phyloP scores from a whole-genome alignment of 2,329 filamentous ascomycete genomes.

The Sphaceloma murrayae region DNA sequence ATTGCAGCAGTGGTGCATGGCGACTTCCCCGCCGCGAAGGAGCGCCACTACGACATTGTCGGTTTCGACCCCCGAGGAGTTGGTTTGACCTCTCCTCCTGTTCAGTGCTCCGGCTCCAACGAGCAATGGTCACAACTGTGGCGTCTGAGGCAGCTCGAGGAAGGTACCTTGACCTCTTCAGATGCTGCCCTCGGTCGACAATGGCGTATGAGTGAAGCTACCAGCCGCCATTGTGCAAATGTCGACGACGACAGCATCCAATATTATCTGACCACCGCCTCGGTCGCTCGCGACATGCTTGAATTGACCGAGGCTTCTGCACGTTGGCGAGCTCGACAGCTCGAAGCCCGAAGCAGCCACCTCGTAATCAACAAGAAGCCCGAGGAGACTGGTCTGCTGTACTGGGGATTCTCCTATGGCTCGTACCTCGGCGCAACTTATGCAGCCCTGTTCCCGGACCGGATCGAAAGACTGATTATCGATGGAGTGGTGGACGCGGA shows the following conservation, averaged over 20 bases:
- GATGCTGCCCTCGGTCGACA: slow-evolving; percentile 35
- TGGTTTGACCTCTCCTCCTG: slow-evolving; percentile 6
- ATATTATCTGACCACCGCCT: slow-evolving; percentile 38
- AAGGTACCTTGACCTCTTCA: slow-evolving; percentile 29
- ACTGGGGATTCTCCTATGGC: slow-evolving; percentile 40
- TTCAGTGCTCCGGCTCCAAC: slow-evolving; percentile 11
- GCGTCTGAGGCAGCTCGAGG: slow-evolving; percentile 29
- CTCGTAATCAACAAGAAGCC: slow-evolving; percentile 20
- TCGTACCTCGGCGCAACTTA: slow-evolving; percentile 36
- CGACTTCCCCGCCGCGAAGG: slow-evolving; percentile 14
- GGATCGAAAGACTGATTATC: slow-evolving; percentile 32
- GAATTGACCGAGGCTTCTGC: slow-evolving; percentile 34
- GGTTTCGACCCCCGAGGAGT: slow-evolving; percentile 35
- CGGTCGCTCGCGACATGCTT: slow-evolving; percentile 42
- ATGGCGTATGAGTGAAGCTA: slow-evolving; percentile 35
- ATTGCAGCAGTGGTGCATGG: slow-evolving; percentile 21
- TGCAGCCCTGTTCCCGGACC: slow-evolving; percentile 34
- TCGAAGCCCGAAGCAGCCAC: not conserved
- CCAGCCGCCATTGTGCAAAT: slow-evolving; percentile 24
- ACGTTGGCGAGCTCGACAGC: slow-evolving; percentile 22
- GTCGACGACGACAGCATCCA: slow-evolving; percentile 27
- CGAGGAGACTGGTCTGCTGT: slow-evolving; percentile 29
- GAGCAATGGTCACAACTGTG: slow-evolving; percentile 18
- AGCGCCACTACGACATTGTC: slow-evolving; percentile 36
- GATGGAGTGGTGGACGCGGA: slow-evolving; percentile 40